Percentiles rank a stretch among this genome's conserved stretches.
Evolutionary conservation across 345 rosid species (phyloP).

Genomic region (Reutealis trisperma): DNA sequence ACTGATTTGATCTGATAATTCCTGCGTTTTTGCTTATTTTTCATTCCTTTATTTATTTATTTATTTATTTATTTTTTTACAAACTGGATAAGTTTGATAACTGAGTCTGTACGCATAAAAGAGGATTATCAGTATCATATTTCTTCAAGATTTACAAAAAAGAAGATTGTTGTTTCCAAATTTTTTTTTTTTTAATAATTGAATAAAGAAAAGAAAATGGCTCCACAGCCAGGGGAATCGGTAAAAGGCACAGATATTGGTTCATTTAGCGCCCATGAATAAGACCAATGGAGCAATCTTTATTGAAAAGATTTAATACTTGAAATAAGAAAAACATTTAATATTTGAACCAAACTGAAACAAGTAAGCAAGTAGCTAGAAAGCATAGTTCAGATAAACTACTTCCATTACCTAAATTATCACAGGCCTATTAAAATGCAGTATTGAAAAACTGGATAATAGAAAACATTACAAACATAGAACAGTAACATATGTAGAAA

Average conservation of each 20-base stretch:
- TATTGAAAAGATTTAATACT: slow-evolving; percentile 20
- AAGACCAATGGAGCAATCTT: slow-evolving; percentile 33
- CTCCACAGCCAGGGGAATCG: slow-evolving; percentile 23
- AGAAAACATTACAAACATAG: too few species aligned
- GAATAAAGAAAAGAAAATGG: slow-evolving; percentile 19
- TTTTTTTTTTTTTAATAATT: not conserved
- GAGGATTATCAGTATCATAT: not conserved
- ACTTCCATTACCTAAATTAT: too few species aligned
- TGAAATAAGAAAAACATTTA: too few species aligned
- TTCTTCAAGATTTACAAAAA: slow-evolving; percentile 15
- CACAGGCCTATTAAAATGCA: too few species aligned
- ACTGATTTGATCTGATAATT: not conserved
- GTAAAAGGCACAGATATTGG: slow-evolving; percentile 37
- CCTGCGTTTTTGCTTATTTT: not conserved
- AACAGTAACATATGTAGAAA: too few species aligned
- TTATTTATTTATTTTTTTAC: too few species aligned
- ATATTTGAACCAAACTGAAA: too few species aligned
- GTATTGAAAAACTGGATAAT: too few species aligned
- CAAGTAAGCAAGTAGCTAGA: too few species aligned
- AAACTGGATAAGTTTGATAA: not conserved
- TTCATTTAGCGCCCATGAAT: slow-evolving; percentile 38
- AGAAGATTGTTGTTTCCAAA: not conserved
- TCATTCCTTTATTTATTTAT: too few species aligned
- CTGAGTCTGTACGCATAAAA: slow-evolving; percentile 13
- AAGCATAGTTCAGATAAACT: too few species aligned